These are phyloP conservation scores for Pseudonitzschia multistriata DNA, from an alignment of 108 stramenopile genomes.

Conservation along the genomic window DNA sequence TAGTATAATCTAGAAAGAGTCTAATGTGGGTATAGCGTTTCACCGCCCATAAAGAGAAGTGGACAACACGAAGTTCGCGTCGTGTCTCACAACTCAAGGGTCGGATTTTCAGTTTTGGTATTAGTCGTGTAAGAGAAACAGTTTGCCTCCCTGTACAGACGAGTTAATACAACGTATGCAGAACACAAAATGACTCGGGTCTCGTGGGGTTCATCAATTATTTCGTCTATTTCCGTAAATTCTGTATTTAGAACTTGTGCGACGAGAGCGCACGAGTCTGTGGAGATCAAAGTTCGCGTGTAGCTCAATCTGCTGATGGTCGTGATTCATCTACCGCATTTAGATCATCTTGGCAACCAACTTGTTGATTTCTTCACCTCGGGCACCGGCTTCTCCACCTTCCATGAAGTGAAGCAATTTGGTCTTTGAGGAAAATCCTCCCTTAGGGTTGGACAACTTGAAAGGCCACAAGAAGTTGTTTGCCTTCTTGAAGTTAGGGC, in stretches of 20 bases:
- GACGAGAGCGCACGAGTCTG: background rate
- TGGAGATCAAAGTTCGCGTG: conserved; percentile 3
- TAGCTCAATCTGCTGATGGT: background rate
- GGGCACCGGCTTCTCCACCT: conserved; percentile 98
- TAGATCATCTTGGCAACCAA: conserved; percentile 95
- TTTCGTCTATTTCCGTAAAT: conserved; percentile 18
- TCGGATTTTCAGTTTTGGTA: conserved; percentile 76
- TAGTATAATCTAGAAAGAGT: background rate
- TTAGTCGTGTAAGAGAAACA: conserved; percentile 6
- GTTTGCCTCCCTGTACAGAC: conserved; percentile 25
- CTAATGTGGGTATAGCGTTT: background rate
- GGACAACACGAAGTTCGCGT: background rate
- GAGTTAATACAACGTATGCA: conserved; percentile 38
- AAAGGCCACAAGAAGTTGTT: conserved; percentile 99
- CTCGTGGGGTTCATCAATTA: conserved; percentile 7
- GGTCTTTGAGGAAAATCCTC: conserved; percentile 96
- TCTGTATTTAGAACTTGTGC: conserved; percentile 4
- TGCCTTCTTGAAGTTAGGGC: conserved; percentile 98
- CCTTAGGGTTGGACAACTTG: conserved; percentile 97
- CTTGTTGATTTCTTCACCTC: conserved; percentile 95
- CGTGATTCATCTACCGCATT: conserved; percentile 17
- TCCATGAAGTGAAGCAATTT: conserved; percentile 99
- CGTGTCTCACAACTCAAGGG: conserved; percentile 35
- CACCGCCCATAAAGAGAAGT: background rate
- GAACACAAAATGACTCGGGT: background rate